Evolutionary conservation across 345 rosid species (phyloP), one percentile per base, ranked within the genome.

Genomic region (Gossypium herbaceum): DNA sequence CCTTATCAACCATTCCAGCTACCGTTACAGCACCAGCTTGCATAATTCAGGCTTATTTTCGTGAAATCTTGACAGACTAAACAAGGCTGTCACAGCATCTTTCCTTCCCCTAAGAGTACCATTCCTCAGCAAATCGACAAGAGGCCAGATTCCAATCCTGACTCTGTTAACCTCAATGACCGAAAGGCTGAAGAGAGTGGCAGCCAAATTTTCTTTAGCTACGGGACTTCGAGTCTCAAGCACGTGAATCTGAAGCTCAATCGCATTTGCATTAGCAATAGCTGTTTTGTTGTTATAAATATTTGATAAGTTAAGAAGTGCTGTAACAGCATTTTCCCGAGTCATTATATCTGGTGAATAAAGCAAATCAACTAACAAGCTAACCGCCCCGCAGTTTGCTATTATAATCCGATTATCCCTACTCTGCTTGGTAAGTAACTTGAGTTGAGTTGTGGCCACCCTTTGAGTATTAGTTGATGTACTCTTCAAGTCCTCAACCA

Each of bases 61-160:
- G 58, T 93, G 97, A 82, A 78, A 82, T 77, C 87, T 92, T 52
- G 97, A 88, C 69, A 96, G 76, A 81, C 88, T 93, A 78, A 87
- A 92, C 82, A 96, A 81, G 69, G 99, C 99, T 9, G 97, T 92
- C 11, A 94, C 95, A 80, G 66, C 75, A 82, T 84, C 34, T 24
- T 88, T 92, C 86, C 92, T 96, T 3, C 97, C 99, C 75, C 93
- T 84, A 0, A 92, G 92, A 72, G 94, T 89, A 12, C 97, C 98
- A 70, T 87, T 84, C 55, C 94, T 93, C 65, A 96, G 80, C 64
- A 96, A 84, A 70, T 92, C 91, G 67, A 93, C 98, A 25, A 96
- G 91, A 15, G 99, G 98, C 67, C 79, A 82, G 19, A 96, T 82
- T 76, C 94, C 97, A 57, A 96, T 96, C 85, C 74, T 86, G 72